Evolutionary conservation across 169 alveolate genomes (phyloP).

Genomic region (Plasmodium yoelii): DNA sequence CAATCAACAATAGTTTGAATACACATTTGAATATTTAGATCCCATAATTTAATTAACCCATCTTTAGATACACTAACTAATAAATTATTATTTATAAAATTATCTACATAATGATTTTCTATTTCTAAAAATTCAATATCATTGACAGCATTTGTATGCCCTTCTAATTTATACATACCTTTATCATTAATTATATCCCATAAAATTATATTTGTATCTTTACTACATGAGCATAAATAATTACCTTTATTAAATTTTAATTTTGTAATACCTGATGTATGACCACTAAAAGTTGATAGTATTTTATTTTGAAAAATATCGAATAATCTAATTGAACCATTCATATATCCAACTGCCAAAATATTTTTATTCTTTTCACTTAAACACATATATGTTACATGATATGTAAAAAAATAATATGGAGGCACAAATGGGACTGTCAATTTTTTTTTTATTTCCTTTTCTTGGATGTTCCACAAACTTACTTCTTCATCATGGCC

Average conservation of each 20-base stretch:
- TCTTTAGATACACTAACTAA: conserved; percentile 88
- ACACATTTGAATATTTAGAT: conserved; percentile 86
- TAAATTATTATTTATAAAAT: conserved; percentile 51
- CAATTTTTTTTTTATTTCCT: conserved; percentile 62
- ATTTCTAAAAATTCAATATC: conserved; percentile 79
- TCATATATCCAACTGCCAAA: conserved; percentile 87
- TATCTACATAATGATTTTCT: conserved; percentile 21
- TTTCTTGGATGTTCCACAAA: conserved; percentile 58
- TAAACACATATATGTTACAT: conserved; percentile 79
- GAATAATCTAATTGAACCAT: conserved; percentile 88
- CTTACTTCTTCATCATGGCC: conserved; percentile 79
- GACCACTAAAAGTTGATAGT: conserved; percentile 83
- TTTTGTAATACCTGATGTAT: conserved; percentile 80
- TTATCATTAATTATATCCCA: conserved; percentile 90
- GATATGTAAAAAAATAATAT: conserved; percentile 78
- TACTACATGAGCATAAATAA: conserved; percentile 87
- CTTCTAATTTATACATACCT: conserved; percentile 88
- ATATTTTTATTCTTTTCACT: conserved; percentile 76
- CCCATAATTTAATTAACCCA: conserved; percentile 91
- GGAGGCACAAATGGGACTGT: conserved; percentile 80
- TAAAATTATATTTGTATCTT: conserved; percentile 88
- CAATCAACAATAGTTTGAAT: conserved; percentile 89
- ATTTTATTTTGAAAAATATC: conserved; percentile 76
- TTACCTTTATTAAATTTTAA: conserved; percentile 79
- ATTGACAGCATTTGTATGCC: conserved; percentile 87